Percentiles rank a stretch among this genome's conserved stretches.
Evolutionary conservation across 2,329 filamentous ascomycete genomes (phyloP).

Genomic region (Chaetomium globosum): DNA sequence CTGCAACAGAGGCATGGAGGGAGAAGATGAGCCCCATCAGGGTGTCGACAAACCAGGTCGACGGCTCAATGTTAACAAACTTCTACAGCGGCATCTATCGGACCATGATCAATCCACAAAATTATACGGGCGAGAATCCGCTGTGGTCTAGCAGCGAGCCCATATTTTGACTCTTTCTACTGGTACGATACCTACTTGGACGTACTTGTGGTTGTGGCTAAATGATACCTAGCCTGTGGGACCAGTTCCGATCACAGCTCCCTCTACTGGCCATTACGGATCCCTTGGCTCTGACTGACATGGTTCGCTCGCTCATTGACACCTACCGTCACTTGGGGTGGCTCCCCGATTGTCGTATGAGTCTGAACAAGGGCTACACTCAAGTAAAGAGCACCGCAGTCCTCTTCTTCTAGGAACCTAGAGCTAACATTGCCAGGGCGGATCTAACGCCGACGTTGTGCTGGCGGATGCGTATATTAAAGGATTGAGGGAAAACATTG

Average conservation of each 20-base stretch:
- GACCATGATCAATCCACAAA: slow-evolving; percentile 72
- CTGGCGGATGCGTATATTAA: slow-evolving; percentile 70
- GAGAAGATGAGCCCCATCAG: slow-evolving; percentile 62
- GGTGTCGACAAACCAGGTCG: slow-evolving; percentile 56
- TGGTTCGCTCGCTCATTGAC: slow-evolving; percentile 72
- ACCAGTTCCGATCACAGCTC: slow-evolving; percentile 69
- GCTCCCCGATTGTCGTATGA: slow-evolving; percentile 76
- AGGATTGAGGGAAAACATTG: slow-evolving; percentile 61
- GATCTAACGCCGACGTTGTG: slow-evolving; percentile 72
- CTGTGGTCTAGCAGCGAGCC: slow-evolving; percentile 67
- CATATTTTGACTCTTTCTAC: slow-evolving; percentile 76
- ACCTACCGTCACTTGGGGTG: slow-evolving; percentile 71
- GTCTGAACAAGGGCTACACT: slow-evolving; percentile 71
- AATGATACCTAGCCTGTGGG: slow-evolving; percentile 59
- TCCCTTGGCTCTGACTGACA: slow-evolving; percentile 63
- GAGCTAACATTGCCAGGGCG: slow-evolving; percentile 53
- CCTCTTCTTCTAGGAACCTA: background rate
- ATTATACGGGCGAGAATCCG: slow-evolving; percentile 74
- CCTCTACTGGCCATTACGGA: slow-evolving; percentile 71
- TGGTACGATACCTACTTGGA: slow-evolving; percentile 50
- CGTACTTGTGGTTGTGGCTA: background rate
- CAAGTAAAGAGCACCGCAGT: slow-evolving; percentile 47
- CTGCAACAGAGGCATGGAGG: slow-evolving; percentile 62
- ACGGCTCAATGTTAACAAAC: slow-evolving; percentile 57
- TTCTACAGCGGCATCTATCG: slow-evolving; percentile 75